Evolutionary conservation across 345 rosid species (phyloP), one percentile per base, ranked within the genome.

Genomic region (thale cress (Arabidopsis thaliana)): DNA sequence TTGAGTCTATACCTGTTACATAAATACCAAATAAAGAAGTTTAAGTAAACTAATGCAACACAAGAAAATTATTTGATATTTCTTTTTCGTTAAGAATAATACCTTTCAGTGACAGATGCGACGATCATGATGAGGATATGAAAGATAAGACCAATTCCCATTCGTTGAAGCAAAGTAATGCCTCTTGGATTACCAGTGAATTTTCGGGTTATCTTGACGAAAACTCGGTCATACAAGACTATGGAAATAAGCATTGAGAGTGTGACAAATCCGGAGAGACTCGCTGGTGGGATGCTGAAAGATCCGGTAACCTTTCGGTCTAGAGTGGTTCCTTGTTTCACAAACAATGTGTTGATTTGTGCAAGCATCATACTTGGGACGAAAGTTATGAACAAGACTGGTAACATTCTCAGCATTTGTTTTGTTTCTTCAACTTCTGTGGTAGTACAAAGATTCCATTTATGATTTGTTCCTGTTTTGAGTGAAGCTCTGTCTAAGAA

Each of bases 381-480:
- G 42, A 95, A 88, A 0, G 96, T 92, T 22, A 88, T 78, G 25
- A 87, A 28, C 80, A 85, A 42, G 66, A 95, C 82, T 1, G 96
- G 97, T 46, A 95, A 79, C 99, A 95, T 92, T 79, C 89, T 76
- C 14, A 95, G 48, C 94, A 90, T 92, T 69, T 95, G 97, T 51
- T 95, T 95, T 11, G 99, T 92, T 77, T 95, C 99, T 80, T 95
- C 99, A 0, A 95, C 98, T 84, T 92, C 93, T 23, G 96, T 90
- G 13, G 85, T 90, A 7, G 97, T 53, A 76, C 97, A 89, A 0
- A 90, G 77, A 79, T 67, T 77, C 97, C 96, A 95, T 14, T 85
- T 78, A 69, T 74, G 76, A 0, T 69, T 81, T 49, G 83, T 53
- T n/a, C 83, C 87, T 38, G 91, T 84, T 72, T 82, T 83, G 25